These are phyloP conservation scores for Globisporangium emineosum DNA, from an alignment of 352 stramenopile genomes.

Conservation along the genomic window DNA sequence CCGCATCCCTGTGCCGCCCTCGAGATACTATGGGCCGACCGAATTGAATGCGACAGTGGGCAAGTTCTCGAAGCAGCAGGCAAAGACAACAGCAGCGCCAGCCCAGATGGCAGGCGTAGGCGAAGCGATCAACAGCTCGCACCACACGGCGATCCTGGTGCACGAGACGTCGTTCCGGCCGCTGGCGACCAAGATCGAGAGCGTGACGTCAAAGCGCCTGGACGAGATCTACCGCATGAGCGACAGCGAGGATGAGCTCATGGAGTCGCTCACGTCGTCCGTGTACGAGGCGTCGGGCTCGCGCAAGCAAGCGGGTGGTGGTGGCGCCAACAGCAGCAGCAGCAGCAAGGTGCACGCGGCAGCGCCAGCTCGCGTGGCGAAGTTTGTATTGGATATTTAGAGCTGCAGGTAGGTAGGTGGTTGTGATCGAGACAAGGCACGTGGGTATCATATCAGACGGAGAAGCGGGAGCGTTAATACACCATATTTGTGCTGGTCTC, in stretches of 20 bases:
- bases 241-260: slow-evolving; percentile 76
- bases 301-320: slow-evolving; percentile 32
- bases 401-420: not conserved
- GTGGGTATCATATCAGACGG: not conserved
- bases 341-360: slow-evolving; percentile 16
- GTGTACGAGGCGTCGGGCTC: slow-evolving; percentile 42
- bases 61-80: slow-evolving; percentile 12
- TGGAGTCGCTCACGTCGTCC: slow-evolving; percentile 56
- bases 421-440: not conserved
- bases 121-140: slow-evolving; percentile 44
- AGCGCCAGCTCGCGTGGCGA: slow-evolving; percentile 37
- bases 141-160: slow-evolving; percentile 56
- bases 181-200: slow-evolving; percentile 41
- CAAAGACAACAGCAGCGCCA: slow-evolving; percentile 14
- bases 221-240: slow-evolving; percentile 86
- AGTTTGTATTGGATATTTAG: slow-evolving; percentile 54
- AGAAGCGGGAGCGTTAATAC: not conserved
- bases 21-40: slow-evolving; percentile 45
- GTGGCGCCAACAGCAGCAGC: slow-evolving; percentile 14
- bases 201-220: slow-evolving; percentile 51
- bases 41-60: slow-evolving; percentile 46
- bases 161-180: slow-evolving; percentile 63
- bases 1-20: slow-evolving; percentile 53
- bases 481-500: not conserved
- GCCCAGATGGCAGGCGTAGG: slow-evolving; percentile 7